A percentile compares a stretch with the other conserved stretches of the same genome.
phyloP scores from a whole-genome alignment of 306 rosid genomes.

The Quercus engelmannii region DNA sequence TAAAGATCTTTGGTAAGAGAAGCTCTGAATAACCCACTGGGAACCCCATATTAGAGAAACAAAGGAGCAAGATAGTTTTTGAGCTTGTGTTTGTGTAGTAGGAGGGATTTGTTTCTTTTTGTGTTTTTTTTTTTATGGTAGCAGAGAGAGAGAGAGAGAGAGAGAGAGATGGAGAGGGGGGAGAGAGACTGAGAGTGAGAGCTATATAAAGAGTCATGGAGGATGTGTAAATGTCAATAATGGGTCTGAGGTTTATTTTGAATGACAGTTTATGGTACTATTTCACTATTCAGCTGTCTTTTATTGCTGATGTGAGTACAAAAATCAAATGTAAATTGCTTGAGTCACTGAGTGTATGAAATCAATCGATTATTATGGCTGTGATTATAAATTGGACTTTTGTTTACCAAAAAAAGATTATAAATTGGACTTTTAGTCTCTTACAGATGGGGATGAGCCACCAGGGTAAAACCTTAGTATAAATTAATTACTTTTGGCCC shows the following conservation, averaged over 20 bases:
- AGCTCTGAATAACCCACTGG: conserved; percentile 70
- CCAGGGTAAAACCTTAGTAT: no score
- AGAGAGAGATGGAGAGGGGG: background rate
- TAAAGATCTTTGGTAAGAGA: conserved; percentile 54
- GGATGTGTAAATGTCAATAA: conserved; percentile 24
- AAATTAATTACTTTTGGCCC: no score
- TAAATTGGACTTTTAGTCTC: no score
- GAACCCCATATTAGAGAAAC: conserved; percentile 50
- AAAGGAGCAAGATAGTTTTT: background rate
- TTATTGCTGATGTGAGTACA: no score
- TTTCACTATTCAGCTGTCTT: no score
- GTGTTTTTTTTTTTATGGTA: no score
- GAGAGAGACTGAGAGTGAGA: background rate
- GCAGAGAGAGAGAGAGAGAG: background rate
- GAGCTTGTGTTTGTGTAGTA: background rate
- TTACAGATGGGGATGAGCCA: no score
- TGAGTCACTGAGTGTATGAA: no score
- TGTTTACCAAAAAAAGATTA: no score
- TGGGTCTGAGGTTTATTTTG: conserved; percentile 22
- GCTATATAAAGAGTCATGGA: background rate
- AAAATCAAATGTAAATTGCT: no score
- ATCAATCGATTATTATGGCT: no score
- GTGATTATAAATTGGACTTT: no score
- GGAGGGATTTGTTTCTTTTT: background rate
- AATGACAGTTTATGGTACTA: conserved; percentile 1